Evolutionary conservation across 208 protist genomes (phyloP), one percentile per base, ranked within the genome.

Genomic region (Trichomonas vaginalis): DNA sequence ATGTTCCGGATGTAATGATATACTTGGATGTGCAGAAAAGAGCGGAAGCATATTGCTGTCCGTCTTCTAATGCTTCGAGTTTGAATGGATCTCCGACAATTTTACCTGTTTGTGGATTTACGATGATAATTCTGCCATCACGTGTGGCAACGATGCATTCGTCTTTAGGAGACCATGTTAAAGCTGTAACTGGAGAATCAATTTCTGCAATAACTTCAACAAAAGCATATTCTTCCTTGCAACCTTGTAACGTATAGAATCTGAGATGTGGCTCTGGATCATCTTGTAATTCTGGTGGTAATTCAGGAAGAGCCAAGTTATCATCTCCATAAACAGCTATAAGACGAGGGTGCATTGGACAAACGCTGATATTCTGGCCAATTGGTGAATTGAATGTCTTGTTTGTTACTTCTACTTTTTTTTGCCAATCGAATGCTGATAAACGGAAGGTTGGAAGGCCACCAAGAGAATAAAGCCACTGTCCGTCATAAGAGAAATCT

Each of bases 311-410:
- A 32, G 12, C 39, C 9, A 88, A 23, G 37, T 46, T 46, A 47
- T 88, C 82, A 92, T 92, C 86, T 21, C 86, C 86, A 47, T 92
- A 92, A 9, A 51, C n/a, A 48, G 86, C 86, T 6, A 92, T 51
- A 17, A 92, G 23, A 2, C 86, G 40, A 17, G 86, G 45, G 27
- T 51, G 40, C 86, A 92, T 92, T 51, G 86, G 86, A 32, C 86
- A 92, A 39, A 17, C 42, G 12, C 14, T 48, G 4, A 92, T 56
- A 45, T 51, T 42, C n/a, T 35, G 23, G 17, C 86, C 86, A n/a
- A 51, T 35, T 35, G 23, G 86, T 39, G 45, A 17, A 4, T 51
- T 45, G 17, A 51, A 92, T 15, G 45, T 92, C n/a, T 39, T 35
- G 45, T 40, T 48, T 45, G 45, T 39, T 21, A 92, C 86, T 92